Percentiles rank a stretch among this genome's conserved stretches.
These are phyloP conservation scores for Phytopythium chamaehyphon DNA, from an alignment of 352 stramenopile genomes.

Conservation along the genomic window DNA sequence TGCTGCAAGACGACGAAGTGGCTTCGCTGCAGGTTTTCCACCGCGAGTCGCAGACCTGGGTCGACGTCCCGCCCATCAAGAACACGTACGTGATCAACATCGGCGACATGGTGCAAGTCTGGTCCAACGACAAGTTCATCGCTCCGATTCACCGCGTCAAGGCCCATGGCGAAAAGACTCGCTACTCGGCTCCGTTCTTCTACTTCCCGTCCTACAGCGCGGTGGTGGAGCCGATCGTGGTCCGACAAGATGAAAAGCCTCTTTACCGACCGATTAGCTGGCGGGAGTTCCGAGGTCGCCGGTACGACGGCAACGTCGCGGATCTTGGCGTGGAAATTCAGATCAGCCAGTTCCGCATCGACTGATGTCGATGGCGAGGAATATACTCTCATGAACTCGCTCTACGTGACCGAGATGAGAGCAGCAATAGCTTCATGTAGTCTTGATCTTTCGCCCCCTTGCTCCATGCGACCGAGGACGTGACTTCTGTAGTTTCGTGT, in stretches of 20 bases:
- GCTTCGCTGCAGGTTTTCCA: constrained; percentile 46
- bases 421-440: too few relatives aligned
- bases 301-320: neutral
- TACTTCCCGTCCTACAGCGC: constrained; percentile 60
- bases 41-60: constrained; percentile 29
- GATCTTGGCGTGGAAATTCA: constrained; percentile 84
- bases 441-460: too few relatives aligned
- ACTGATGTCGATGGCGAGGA: too few relatives aligned
- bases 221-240: constrained; percentile 45
- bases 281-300: neutral
- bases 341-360: constrained; percentile 63
- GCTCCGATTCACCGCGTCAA: constrained; percentile 49
- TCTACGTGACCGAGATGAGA: too few relatives aligned
- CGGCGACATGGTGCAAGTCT: constrained; percentile 51
- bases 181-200: constrained; percentile 55
- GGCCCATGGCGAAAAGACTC: constrained; percentile 16
- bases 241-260: constrained; percentile 2
- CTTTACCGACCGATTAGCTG: neutral
- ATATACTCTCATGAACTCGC: too few relatives aligned
- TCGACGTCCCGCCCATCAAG: constrained; percentile 25
- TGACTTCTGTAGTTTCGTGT: too few relatives aligned
- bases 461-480: too few relatives aligned
- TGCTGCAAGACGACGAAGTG: constrained; percentile 44
- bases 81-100: constrained; percentile 56
- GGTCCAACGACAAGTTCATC: constrained; percentile 43